Conservation (phyloP, 2,329 filamentous ascomycete genomes). For the Aotearoamyces nothofagi region DNA sequence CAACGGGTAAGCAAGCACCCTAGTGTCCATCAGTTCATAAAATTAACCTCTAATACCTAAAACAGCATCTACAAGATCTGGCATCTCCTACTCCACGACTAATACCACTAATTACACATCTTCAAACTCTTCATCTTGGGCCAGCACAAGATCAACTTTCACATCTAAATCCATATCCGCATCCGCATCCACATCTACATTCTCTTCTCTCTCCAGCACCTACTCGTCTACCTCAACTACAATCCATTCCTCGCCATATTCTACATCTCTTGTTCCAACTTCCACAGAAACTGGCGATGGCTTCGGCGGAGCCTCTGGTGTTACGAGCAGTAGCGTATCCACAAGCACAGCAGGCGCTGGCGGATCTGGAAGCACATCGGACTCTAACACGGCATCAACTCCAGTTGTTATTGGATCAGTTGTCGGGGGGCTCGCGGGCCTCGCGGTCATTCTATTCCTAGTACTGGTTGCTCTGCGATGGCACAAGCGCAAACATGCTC, state of each 20-base stretch:
- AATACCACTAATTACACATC: background rate
- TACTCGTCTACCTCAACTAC: conserved; percentile 1
- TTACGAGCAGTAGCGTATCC: conserved; percentile 2
- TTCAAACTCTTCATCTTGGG: background rate
- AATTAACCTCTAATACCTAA: background rate
- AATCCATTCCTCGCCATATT: background rate
- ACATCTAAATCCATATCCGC: background rate
- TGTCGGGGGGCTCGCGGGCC: conserved; percentile 31
- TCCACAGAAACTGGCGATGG: conserved; percentile 3
- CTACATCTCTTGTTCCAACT: conserved; percentile 1
- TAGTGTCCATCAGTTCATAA: background rate
- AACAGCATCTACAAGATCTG: conserved; percentile 1
- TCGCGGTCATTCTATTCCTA: conserved; percentile 38
- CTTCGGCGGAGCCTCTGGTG: conserved; percentile 4
- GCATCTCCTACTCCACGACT: background rate
- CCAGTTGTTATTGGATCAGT: conserved; percentile 17
- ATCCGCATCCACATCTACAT: conserved; percentile 1
- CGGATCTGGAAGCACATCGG: conserved; percentile 5
- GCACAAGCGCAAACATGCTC: conserved; percentile 31
- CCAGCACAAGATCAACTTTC: background rate
- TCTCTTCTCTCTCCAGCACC: background rate
- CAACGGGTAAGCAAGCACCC: too few species aligned
- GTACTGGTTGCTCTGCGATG: conserved; percentile 37
- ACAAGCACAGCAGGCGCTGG: conserved; percentile 9
- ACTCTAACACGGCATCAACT: conserved; percentile 9